Conservation (phyloP, 2,329 filamentous ascomycete species). For the Exophiala sideris region DNA sequence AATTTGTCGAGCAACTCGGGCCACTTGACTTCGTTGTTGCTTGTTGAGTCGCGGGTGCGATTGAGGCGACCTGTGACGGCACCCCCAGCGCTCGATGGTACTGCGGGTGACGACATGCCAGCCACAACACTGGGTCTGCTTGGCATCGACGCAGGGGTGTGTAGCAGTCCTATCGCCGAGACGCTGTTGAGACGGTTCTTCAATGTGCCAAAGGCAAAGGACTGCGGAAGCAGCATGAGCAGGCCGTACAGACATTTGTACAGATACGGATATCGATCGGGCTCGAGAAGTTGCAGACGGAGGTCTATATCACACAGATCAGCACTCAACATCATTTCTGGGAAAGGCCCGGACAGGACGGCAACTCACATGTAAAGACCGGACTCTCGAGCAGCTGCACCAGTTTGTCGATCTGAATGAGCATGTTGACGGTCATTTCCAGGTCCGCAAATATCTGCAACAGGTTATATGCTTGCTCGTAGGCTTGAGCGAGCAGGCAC, state of each 20-base stretch:
- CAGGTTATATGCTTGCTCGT: slow-evolving; percentile 95
- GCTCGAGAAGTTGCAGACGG: slow-evolving; percentile 88
- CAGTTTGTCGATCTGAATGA: slow-evolving; percentile 98
- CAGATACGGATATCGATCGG: slow-evolving; percentile 88
- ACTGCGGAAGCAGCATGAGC: slow-evolving; percentile 97
- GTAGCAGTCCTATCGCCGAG: slow-evolving; percentile 91
- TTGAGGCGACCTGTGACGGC: slow-evolving; percentile 15
- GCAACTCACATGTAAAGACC: slow-evolving; percentile 85
- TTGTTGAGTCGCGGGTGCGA: slow-evolving; percentile 18
- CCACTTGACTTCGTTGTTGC: slow-evolving; percentile 69
- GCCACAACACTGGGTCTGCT: slow-evolving; percentile 14
- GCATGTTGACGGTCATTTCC: slow-evolving; percentile 97
- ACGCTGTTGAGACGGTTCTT: slow-evolving; percentile 97
- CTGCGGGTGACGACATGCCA: slow-evolving; percentile 14
- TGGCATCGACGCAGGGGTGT: slow-evolving; percentile 60
- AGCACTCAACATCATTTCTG: slow-evolving; percentile 20
- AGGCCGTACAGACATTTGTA: slow-evolving; percentile 98
- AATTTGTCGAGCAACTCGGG: slow-evolving; percentile 92
- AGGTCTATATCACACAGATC: slow-evolving; percentile 60
- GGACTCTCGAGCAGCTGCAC: slow-evolving; percentile 95
- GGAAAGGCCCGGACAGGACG: background rate
- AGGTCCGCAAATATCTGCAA: slow-evolving; percentile 95
- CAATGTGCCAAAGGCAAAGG: slow-evolving; percentile 90
- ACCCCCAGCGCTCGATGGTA: slow-evolving; percentile 4
- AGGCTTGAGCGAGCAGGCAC: slow-evolving; percentile 91